A percentile compares a stretch with the other conserved stretches of the same genome.
Conservation (phyloP, 2,329 filamentous ascomycete genomes). For the Stachybotrys echinatus region DNA sequence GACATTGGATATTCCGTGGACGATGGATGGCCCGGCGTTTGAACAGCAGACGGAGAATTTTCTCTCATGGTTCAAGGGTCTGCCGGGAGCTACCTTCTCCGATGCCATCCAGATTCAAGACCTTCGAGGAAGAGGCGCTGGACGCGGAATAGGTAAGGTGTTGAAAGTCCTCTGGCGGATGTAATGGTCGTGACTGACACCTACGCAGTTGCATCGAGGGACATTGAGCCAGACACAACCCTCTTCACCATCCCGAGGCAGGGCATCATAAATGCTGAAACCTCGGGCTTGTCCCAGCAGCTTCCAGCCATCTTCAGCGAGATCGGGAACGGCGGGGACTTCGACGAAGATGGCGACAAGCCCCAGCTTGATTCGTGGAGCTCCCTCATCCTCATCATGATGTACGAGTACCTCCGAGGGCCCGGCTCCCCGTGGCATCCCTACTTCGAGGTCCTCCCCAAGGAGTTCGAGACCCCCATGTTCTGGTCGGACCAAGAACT, state of each 20-base stretch:
- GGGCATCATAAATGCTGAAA: constrained; percentile 66
- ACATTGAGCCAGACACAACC: constrained; percentile 69
- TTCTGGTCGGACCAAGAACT: constrained; percentile 76
- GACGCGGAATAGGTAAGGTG: constrained; percentile 48
- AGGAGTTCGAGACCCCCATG: constrained; percentile 77
- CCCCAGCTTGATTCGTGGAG: constrained; percentile 48
- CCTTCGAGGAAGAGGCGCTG: constrained; percentile 42
- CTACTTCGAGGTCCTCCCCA: constrained; percentile 72
- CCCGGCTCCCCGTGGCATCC: constrained; percentile 64
- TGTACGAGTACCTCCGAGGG: constrained; percentile 65
- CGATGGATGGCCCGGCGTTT: constrained; percentile 24
- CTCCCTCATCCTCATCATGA: constrained; percentile 67
- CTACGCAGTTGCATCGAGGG: constrained; percentile 73
- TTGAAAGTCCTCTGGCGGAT: neutral
- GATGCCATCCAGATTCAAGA: constrained; percentile 46
- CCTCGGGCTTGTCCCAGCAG: constrained; percentile 59
- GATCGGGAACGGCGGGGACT: constrained; percentile 25
- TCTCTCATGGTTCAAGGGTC: constrained; percentile 47
- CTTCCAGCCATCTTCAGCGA: constrained; percentile 49
- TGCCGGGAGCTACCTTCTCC: constrained; percentile 49
- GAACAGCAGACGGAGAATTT: constrained; percentile 38
- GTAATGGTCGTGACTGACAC: constrained; percentile 5
- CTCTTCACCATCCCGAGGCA: constrained; percentile 75
- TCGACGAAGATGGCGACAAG: constrained; percentile 30
- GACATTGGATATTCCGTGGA: neutral